Conservation (phyloP, 306 rosid genomes). For the Rosa multiflora region DNA sequence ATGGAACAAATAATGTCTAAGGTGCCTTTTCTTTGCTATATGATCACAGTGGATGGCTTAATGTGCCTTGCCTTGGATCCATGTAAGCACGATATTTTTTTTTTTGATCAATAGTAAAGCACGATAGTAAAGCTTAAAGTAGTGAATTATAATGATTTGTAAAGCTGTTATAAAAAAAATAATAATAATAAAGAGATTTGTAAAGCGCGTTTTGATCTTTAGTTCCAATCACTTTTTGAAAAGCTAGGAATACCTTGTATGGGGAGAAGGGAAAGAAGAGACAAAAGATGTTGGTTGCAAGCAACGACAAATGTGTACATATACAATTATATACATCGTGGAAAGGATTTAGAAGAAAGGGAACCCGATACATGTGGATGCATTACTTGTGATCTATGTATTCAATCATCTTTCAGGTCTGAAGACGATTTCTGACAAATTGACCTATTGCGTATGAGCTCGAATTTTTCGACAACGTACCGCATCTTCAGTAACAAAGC, state of each 20-base stretch:
- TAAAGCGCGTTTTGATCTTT: constrained; percentile 24
- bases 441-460: background rate
- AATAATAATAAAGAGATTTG: background rate
- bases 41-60: background rate
- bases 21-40: background rate
- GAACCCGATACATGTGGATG: constrained; percentile 1
- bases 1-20: background rate
- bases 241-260: constrained; percentile 37
- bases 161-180: background rate
- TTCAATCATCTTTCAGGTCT: background rate
- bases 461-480: background rate
- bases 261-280: constrained; percentile 10
- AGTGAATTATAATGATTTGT: background rate
- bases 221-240: constrained; percentile 29
- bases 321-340: background rate
- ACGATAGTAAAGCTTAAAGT: constrained; percentile 23
- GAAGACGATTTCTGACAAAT: background rate
- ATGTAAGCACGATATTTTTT: constrained; percentile 24
- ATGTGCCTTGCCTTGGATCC: constrained; percentile 44
- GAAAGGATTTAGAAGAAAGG: constrained; percentile 7
- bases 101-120: background rate
- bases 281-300: constrained; percentile 29
- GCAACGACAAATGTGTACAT: background rate
- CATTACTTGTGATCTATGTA: background rate
- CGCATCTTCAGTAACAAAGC: too few relatives aligned